Base-by-base conservation (phyloP, 1,284 basidiomycete species). In the Mrakiaceae sp. region DNA sequence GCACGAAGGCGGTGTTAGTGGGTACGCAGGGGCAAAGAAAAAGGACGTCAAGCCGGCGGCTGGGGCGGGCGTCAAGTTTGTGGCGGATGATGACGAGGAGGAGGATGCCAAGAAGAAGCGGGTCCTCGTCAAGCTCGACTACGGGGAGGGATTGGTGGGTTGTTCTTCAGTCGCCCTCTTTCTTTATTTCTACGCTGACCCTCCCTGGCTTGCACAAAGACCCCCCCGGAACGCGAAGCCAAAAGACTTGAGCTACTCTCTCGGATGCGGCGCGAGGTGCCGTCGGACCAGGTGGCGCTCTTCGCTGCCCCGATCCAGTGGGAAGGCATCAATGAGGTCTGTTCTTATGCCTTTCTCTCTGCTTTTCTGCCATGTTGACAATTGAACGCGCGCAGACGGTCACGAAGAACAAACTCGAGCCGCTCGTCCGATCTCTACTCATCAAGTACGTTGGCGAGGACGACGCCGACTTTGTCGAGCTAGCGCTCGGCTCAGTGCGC, bases 391-490 rank as follows among this genome's bases (percentile, higher is more conserved):
- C 12, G 4, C 70, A 91, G 89, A 77, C 77, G 12, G 79, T 87
- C 74, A 85, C 92, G 68, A 86, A 89, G 68, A 80, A 84, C 62
- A 93, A 93, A 76, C 79, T 94, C 42, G 84, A 88, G 73, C 84
- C 87, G 43, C 77, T 92, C 55, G 83, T 90, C 39, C 87, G 87
- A 69, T 81, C 82, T 11, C 81, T 87, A 70, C 90, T 95, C 82
- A 81, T 82, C 47, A 86, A 87, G 72, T 89, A 87, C 70, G 82
- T 94, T 4, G 90, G 90, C 66, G 89, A 92, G 71, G 88, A 90
- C 68, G 75, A 76, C 58, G 70, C 73, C 16, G 91, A 95, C 65
- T 80, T 94, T 62, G 85, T 90, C 59, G 87, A 93, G 81, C 94
- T 91, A 72, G 88, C 88, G 10, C 77, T 92, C 14, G 90, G 93